These are phyloP conservation scores for Fallopia convolvulus DNA, from an alignment of 148 eudicot species.

Conservation along the genomic window DNA sequence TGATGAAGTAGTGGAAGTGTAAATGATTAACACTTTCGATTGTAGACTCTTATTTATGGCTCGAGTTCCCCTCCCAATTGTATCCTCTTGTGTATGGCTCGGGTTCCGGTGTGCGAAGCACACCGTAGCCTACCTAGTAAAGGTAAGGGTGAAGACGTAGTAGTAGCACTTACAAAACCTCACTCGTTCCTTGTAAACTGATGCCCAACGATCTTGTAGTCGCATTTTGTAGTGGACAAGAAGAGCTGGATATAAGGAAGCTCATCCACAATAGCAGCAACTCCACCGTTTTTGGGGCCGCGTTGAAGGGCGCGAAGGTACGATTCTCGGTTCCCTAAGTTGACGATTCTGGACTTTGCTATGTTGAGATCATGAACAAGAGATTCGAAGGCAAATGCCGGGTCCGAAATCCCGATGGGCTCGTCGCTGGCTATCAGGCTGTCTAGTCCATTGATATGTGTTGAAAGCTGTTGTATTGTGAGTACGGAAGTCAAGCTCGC, in stretches of 20 bases:
- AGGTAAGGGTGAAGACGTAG: background rate
- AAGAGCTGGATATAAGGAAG: slow-evolving; percentile 69
- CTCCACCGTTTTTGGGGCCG: slow-evolving; percentile 75
- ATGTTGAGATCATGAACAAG: slow-evolving; percentile 49
- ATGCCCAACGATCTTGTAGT: slow-evolving; percentile 52
- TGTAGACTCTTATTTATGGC: too few species aligned
- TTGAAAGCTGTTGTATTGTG: slow-evolving; percentile 71
- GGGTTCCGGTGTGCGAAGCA: too few species aligned
- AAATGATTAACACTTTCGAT: too few species aligned
- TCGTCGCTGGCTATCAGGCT: too few species aligned
- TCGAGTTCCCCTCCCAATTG: too few species aligned
- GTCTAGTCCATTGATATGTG: slow-evolving; percentile 65
- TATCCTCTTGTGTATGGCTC: too few species aligned
- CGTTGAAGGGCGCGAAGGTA: slow-evolving; percentile 39
- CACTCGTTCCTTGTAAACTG: slow-evolving; percentile 80
- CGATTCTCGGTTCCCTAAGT: slow-evolving; percentile 29
- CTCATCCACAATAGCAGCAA: slow-evolving; percentile 88
- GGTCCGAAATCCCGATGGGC: too few species aligned
- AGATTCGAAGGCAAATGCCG: slow-evolving; percentile 64
- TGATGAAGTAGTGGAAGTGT: too few species aligned
- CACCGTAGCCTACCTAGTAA: too few species aligned
- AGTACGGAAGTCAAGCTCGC: slow-evolving; percentile 90
- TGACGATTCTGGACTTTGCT: slow-evolving; percentile 43
- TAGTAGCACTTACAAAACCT: slow-evolving; percentile 98
- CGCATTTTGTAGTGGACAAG: slow-evolving; percentile 39